Evolutionary conservation across 2,329 filamentous ascomycete species (phyloP).

Genomic region (Pyrenophora seminiperda): DNA sequence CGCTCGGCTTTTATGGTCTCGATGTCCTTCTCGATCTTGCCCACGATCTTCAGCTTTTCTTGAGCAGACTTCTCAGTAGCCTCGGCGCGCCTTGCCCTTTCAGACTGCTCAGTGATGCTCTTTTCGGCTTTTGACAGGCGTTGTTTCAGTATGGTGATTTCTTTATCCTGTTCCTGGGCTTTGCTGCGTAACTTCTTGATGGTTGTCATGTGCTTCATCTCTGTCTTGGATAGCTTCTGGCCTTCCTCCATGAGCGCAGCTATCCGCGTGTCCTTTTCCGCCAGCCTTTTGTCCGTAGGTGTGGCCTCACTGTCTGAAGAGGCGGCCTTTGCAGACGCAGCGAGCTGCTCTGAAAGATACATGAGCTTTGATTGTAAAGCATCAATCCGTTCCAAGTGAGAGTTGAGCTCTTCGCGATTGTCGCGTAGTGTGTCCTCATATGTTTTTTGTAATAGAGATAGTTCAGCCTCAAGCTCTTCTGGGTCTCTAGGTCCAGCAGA

Average conservation of each 20-base stretch:
- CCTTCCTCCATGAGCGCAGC: slow-evolving; percentile 91
- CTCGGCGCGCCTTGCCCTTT: slow-evolving; percentile 67
- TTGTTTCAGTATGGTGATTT: slow-evolving; percentile 57
- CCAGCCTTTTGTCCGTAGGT: slow-evolving; percentile 72
- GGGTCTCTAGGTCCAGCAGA: slow-evolving; percentile 39
- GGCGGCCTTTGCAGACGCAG: slow-evolving; percentile 73
- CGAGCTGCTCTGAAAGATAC: slow-evolving; percentile 80
- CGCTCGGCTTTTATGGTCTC: slow-evolving; percentile 67
- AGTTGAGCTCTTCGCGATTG: slow-evolving; percentile 81
- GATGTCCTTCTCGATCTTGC: slow-evolving; percentile 62
- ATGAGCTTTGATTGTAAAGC: slow-evolving; percentile 88
- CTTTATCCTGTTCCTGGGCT: slow-evolving; percentile 58
- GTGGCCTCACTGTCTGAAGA: slow-evolving; percentile 51
- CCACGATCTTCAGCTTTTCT: slow-evolving; percentile 60
- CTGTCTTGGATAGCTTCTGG: slow-evolving; percentile 81
- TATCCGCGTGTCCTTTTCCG: slow-evolving; percentile 89
- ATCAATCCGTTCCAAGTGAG: slow-evolving; percentile 87
- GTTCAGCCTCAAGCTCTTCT: slow-evolving; percentile 50
- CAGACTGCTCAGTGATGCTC: slow-evolving; percentile 63
- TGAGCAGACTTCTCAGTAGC: slow-evolving; percentile 61
- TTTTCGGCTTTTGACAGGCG: slow-evolving; percentile 71
- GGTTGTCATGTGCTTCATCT: slow-evolving; percentile 80
- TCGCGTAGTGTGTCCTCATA: slow-evolving; percentile 60
- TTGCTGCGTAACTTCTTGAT: slow-evolving; percentile 77
- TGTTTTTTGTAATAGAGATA: slow-evolving; percentile 57